A percentile compares a stretch with the other conserved stretches of the same genome.
Evolutionary conservation across 805 yeast species (phyloP).

Genomic region (Kodamaea laetipori): DNA sequence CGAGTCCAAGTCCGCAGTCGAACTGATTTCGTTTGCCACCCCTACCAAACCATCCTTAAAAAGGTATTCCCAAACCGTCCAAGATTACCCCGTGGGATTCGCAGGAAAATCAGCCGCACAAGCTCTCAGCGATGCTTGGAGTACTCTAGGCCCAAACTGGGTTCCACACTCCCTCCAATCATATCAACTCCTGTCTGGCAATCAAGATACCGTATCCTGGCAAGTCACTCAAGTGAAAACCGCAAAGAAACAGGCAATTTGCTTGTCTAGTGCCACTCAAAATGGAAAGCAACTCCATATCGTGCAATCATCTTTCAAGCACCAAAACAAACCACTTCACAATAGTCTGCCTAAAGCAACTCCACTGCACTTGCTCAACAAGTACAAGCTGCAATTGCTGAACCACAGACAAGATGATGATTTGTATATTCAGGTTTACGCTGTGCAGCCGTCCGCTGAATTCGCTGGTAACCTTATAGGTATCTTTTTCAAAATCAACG

Average conservation of each 20-base stretch:
- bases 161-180: conserved; percentile 30
- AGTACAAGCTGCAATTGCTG: conserved; percentile 16
- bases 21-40: too few relatives aligned
- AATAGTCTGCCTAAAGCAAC: too few relatives aligned
- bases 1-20: too few relatives aligned
- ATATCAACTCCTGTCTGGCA: conserved; percentile 26
- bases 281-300: conserved; percentile 22
- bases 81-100: conserved; percentile 26
- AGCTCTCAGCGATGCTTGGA: conserved; percentile 30
- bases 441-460: conserved; percentile 18
- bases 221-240: conserved; percentile 25
- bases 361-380: conserved; percentile 14
- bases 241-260: conserved; percentile 28
- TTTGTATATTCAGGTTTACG: conserved; percentile 29
- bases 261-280: conserved; percentile 27
- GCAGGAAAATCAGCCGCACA: conserved; percentile 35
- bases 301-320: conserved; percentile 25
- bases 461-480: conserved; percentile 24
- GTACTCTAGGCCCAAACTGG: conserved; percentile 24
- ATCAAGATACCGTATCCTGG: conserved; percentile 22
- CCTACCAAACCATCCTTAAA: too few relatives aligned
- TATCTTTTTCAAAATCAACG: conserved; percentile 32
- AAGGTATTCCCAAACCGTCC: background rate
- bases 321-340: too few relatives aligned
- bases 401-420: conserved; percentile 25